phyloP scores from a whole-genome alignment of 495 filamentous ascomycete genomes.

The Penicillium lagena region DNA sequence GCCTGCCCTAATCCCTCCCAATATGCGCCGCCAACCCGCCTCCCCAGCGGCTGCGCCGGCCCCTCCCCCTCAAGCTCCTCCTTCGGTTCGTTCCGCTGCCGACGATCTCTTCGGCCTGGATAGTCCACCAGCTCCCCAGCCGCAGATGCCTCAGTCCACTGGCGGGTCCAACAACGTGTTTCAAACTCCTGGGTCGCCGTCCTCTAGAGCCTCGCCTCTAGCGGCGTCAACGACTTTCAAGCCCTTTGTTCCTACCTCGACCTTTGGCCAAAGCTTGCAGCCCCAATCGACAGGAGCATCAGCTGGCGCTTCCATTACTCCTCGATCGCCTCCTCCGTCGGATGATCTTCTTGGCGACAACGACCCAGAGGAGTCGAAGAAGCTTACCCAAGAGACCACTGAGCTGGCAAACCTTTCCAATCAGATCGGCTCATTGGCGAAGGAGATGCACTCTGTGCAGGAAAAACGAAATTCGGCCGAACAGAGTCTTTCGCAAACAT shows the following conservation, averaged over 20 bases:
- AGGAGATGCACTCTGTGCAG: constrained; percentile 90
- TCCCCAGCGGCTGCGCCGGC: constrained; percentile 23
- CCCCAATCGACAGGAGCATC: constrained; percentile 74
- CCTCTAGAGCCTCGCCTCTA: constrained; percentile 29
- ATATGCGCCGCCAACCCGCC: constrained; percentile 63
- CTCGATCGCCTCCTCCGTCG: constrained; percentile 46
- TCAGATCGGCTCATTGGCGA: constrained; percentile 81
- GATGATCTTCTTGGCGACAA: constrained; percentile 94
- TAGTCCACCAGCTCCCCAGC: constrained; percentile 47
- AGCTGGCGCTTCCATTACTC: constrained; percentile 27
- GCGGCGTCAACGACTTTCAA: constrained; percentile 58
- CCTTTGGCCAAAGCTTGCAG: constrained; percentile 79
- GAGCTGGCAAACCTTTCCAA: constrained; percentile 97
- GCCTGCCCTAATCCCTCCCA: constrained; percentile 77
- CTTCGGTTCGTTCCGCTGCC: constrained; percentile 58
- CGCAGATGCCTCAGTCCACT: constrained; percentile 61
- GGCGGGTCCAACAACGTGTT: constrained; percentile 55
- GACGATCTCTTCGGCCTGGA: constrained; percentile 92
- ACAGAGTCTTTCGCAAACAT: constrained; percentile 69
- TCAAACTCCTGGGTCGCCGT: constrained; percentile 32
- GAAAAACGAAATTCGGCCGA: constrained; percentile 70
- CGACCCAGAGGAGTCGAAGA: constrained; percentile 84
- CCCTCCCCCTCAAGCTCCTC: constrained; percentile 43
- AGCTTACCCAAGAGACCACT: constrained; percentile 77
- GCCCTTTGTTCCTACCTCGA: constrained; percentile 84